These are phyloP conservation scores for Yueomyces sp. DNA, from an alignment of 805 yeast genomes.

Conservation along the genomic window DNA sequence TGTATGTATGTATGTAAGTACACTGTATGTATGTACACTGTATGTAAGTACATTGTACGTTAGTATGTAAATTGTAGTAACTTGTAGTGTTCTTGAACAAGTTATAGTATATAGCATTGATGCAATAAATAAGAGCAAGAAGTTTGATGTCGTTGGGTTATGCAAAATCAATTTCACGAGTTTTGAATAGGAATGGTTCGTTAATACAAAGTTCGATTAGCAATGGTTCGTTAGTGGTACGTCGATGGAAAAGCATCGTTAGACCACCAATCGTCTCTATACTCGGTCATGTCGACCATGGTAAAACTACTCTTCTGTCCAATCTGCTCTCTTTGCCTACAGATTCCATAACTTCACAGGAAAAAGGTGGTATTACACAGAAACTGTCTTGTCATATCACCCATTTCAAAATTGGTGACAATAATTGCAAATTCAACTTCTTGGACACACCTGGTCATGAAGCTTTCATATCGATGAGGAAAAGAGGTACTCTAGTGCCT, in stretches of 20 bases:
- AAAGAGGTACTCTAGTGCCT: slow-evolving; percentile 88
- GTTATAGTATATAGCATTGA: too few relatives aligned
- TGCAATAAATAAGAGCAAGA: too few relatives aligned
- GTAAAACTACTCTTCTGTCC: slow-evolving; percentile 90
- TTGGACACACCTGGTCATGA: slow-evolving; percentile 98
- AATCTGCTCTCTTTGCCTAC: slow-evolving; percentile 43
- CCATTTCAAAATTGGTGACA: slow-evolving; percentile 62
- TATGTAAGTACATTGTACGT: too few relatives aligned
- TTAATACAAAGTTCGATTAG: too few relatives aligned
- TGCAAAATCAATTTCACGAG: too few relatives aligned
- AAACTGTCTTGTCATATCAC: slow-evolving; percentile 81
- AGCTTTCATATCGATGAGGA: slow-evolving; percentile 90
- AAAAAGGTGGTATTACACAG: slow-evolving; percentile 95
- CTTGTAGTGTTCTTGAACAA: too few relatives aligned
- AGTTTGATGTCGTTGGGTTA: too few relatives aligned
- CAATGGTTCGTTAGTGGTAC: slow-evolving; percentile 22
- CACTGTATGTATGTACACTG: too few relatives aligned
- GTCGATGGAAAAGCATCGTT: slow-evolving; percentile 1
- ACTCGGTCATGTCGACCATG: slow-evolving; percentile 99
- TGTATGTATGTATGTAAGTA: too few relatives aligned
- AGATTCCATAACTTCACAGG: slow-evolving; percentile 69
- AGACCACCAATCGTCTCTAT: slow-evolving; percentile 93
- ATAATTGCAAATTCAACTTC: slow-evolving; percentile 71
- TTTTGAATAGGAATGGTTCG: too few relatives aligned
- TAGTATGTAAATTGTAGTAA: too few relatives aligned